Percentiles rank a stretch among this genome's conserved stretches.
phyloP scores from a whole-genome alignment of 805 yeast genomes.

The Cyberlindnera mississippiensis region DNA sequence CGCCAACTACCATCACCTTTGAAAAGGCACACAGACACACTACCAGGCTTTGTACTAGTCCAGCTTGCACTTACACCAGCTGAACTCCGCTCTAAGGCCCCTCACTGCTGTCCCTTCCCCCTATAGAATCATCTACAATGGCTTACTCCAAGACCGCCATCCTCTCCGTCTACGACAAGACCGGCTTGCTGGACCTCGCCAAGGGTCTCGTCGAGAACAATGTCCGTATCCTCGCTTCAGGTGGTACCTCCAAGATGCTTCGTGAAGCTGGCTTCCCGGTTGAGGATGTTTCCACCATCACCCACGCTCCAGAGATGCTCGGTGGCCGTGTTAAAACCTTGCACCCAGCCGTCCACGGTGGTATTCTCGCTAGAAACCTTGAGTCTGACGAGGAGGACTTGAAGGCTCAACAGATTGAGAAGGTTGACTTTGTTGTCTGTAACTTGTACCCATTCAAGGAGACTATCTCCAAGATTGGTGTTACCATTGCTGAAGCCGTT shows the following conservation, averaged over 20 bases:
- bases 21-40: neutral
- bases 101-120: neutral
- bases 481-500: slow-evolving; percentile 94
- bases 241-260: slow-evolving; percentile 92
- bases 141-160: slow-evolving; percentile 78
- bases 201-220: slow-evolving; percentile 87
- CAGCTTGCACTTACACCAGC: neutral
- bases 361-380: slow-evolving; percentile 90
- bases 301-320: slow-evolving; percentile 98
- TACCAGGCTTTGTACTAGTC: neutral
- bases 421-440: slow-evolving; percentile 96
- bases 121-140: slow-evolving; percentile 13
- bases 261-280: slow-evolving; percentile 98
- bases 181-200: slow-evolving; percentile 93
- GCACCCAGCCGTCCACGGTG: slow-evolving; percentile 99
- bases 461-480: slow-evolving; percentile 92
- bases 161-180: slow-evolving; percentile 94
- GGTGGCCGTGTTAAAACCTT: slow-evolving; percentile 98
- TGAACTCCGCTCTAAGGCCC: neutral
- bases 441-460: slow-evolving; percentile 98
- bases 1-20: neutral
- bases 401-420: slow-evolving; percentile 84
- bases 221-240: slow-evolving; percentile 92
- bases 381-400: slow-evolving; percentile 89
- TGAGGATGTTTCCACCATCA: slow-evolving; percentile 89